A percentile compares a stretch with the other conserved stretches of the same genome.
Conservation (phyloP, 2,329 filamentous ascomycete genomes). For the Paramyrothecium sp. region DNA sequence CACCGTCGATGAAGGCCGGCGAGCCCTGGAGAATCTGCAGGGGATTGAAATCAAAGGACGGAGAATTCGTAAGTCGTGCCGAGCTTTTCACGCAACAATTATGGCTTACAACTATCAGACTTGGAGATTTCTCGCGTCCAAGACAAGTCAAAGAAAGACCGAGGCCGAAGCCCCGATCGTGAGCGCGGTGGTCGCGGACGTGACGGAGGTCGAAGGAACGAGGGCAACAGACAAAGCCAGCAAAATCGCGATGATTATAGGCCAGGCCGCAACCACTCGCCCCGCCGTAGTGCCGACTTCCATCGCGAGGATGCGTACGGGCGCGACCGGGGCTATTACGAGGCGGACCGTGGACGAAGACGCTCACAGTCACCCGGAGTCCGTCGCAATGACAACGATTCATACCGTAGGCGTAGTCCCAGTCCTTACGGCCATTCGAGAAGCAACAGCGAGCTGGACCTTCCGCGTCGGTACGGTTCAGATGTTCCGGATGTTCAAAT, state of each 20-base stretch:
- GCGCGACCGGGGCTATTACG: constrained; percentile 41
- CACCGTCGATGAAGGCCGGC: constrained; percentile 68
- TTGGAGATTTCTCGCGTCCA: constrained; percentile 88
- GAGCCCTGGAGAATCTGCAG: constrained; percentile 76
- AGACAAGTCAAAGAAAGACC: constrained; percentile 66
- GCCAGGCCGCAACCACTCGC: constrained; percentile 58
- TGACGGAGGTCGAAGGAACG: constrained; percentile 40
- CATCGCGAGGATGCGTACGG: constrained; percentile 62
- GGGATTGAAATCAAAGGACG: constrained; percentile 81
- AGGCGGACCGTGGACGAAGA: constrained; percentile 47
- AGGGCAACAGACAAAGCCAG: constrained; percentile 42
- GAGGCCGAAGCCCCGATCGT: constrained; percentile 61
- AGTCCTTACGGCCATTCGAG: constrained; percentile 58
- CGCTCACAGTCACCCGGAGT: constrained; percentile 67
- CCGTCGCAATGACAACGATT: constrained; percentile 40
- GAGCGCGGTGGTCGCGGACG: constrained; percentile 38
- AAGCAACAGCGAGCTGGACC: constrained; percentile 58
- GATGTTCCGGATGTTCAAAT: constrained; percentile 90
- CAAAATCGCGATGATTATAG: constrained; percentile 62
- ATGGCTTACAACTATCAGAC: constrained; percentile 48
- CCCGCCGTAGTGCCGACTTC: constrained; percentile 48
- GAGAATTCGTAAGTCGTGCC: constrained; percentile 76
- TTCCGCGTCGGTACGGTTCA: constrained; percentile 69
- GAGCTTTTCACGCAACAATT: not conserved
- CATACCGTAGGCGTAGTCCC: constrained; percentile 67